Conservation (phyloP, 768 basidiomycete species). For the Glaciozyma martinii region DNA sequence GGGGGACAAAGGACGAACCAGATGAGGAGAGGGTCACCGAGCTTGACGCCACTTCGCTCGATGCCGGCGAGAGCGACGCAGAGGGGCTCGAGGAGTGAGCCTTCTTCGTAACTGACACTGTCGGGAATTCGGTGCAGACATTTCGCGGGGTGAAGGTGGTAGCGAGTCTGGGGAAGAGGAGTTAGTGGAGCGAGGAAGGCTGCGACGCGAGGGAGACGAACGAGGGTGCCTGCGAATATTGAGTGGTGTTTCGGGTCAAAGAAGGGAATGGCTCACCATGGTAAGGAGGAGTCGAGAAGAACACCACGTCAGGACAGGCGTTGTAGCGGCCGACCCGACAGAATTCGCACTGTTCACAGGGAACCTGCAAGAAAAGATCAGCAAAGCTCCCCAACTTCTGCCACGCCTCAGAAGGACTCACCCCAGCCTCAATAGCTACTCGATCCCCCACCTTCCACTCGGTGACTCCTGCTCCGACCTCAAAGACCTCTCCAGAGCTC, state of each 20-base stretch:
- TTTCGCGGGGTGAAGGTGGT: slow-evolving; percentile 38
- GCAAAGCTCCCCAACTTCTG: too few species aligned
- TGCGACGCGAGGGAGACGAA: too few species aligned
- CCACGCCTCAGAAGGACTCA: slow-evolving; percentile 2
- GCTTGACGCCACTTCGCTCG: slow-evolving; percentile 39
- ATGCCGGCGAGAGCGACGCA: slow-evolving; percentile 43
- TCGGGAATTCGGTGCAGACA: slow-evolving; percentile 44
- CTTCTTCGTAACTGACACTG: slow-evolving; percentile 42
- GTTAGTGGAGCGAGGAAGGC: slow-evolving; percentile 35
- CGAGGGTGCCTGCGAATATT: too few species aligned
- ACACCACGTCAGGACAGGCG: slow-evolving; percentile 41
- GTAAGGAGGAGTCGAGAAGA: slow-evolving; percentile 43
- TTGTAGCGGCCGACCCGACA: slow-evolving; percentile 43
- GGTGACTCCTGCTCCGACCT: slow-evolving; percentile 39
- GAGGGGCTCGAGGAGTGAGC: slow-evolving; percentile 41
- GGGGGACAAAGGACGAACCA: slow-evolving; percentile 33
- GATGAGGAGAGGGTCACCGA: slow-evolving; percentile 43
- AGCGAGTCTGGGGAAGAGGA: slow-evolving; percentile 54
- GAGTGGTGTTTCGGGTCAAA: too few species aligned
- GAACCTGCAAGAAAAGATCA: slow-evolving; percentile 1
- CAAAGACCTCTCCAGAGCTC: slow-evolving; percentile 39
- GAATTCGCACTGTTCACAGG: slow-evolving; percentile 39
- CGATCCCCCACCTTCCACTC: slow-evolving; percentile 37
- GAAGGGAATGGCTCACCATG: slow-evolving; percentile 29
- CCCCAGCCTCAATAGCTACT: slow-evolving; percentile 36